Conservation (phyloP, 257 asterid species). For the Plectranthus barbatus region DNA sequence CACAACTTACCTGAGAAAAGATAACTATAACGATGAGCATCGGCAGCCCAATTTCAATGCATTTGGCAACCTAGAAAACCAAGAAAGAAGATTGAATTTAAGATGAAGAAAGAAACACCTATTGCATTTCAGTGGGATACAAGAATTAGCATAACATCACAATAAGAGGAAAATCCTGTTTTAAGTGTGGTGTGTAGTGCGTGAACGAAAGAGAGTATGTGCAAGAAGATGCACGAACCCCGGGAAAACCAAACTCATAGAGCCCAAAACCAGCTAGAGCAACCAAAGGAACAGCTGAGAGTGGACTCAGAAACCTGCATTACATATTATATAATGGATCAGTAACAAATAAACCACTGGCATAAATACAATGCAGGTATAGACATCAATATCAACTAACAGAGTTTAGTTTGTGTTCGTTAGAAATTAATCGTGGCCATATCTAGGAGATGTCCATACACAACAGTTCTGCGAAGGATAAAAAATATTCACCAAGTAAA, state of each 20-base stretch:
- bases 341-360: background rate
- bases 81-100: background rate
- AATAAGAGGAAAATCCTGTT: background rate
- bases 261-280: conserved; percentile 84
- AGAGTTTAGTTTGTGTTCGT: background rate
- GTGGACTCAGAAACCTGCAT: conserved; percentile 78
- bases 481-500: background rate
- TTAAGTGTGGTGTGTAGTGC: background rate
- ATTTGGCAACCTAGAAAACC: conserved; percentile 60
- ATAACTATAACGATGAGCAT: conserved; percentile 45
- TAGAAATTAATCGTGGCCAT: background rate
- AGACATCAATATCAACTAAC: background rate
- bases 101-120: background rate
- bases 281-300: conserved; percentile 87
- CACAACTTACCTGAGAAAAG: conserved; percentile 50
- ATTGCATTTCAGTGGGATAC: background rate
- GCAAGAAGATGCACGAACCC: conserved; percentile 36
- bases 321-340: conserved; percentile 8
- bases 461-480: background rate
- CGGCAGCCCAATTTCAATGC: conserved; percentile 71
- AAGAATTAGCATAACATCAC: background rate
- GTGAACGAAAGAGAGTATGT: background rate
- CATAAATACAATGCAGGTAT: background rate
- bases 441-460: background rate
- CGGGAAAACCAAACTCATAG: conserved; percentile 89